These are phyloP conservation scores for Globisporangium barbulae DNA, from an alignment of 352 stramenopile species.

Conservation along the genomic window DNA sequence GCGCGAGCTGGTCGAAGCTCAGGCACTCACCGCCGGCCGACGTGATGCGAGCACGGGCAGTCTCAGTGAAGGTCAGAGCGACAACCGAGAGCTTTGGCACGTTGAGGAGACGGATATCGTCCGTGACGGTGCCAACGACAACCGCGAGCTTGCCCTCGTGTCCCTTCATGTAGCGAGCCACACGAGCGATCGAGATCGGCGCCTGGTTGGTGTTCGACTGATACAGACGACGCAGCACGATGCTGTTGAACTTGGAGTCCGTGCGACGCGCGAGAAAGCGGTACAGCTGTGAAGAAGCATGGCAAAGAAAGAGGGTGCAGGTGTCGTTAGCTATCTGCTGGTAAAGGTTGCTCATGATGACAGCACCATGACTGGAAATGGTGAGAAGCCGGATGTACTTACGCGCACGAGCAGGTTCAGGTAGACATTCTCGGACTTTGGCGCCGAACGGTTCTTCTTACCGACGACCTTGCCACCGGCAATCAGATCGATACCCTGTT, in stretches of 20 bases:
- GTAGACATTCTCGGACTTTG: conserved; percentile 99
- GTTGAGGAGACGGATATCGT: conserved; percentile 98
- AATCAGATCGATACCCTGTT: conserved; percentile 99
- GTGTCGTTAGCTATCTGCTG: not conserved
- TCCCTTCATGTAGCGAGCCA: conserved; percentile 98
- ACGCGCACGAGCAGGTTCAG: conserved; percentile 96
- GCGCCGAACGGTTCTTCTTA: conserved; percentile 97
- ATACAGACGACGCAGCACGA: conserved; percentile 98
- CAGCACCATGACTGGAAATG: not conserved
- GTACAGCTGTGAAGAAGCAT: conserved; percentile 60
- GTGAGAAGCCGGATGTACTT: conserved; percentile 18
- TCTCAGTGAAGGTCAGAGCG: conserved; percentile 98
- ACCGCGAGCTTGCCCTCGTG: conserved; percentile 99
- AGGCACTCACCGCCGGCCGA: conserved; percentile 98
- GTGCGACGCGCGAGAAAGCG: conserved; percentile 98
- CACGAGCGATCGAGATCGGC: conserved; percentile 94
- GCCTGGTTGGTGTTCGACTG: conserved; percentile 99
- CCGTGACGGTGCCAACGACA: conserved; percentile 98
- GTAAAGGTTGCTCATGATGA: conserved; percentile 28
- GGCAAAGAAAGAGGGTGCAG: not conserved
- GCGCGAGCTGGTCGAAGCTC: conserved; percentile 99
- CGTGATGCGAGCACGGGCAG: conserved; percentile 96
- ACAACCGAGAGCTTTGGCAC: conserved; percentile 96
- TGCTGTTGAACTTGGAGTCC: conserved; percentile 98
- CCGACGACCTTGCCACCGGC: conserved; percentile 97